Percentiles rank a stretch among this genome's conserved stretches.
Evolutionary conservation across 225 moss, liverwort and hornwort genomes (phyloP).

Genomic region (Physcomitrellopsis africana): DNA sequence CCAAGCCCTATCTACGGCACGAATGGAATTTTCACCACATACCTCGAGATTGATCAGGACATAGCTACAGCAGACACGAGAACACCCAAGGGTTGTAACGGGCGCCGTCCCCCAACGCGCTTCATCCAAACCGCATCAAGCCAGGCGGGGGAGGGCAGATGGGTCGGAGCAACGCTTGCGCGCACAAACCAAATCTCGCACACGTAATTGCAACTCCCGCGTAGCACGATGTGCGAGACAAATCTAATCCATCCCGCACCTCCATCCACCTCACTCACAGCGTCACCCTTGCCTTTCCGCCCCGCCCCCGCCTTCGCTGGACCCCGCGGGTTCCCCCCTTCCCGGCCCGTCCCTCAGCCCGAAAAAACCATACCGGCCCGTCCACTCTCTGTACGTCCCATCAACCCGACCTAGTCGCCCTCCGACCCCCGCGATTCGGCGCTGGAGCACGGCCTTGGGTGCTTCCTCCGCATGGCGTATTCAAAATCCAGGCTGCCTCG

Average conservation of each 20-base stretch:
- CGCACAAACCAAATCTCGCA: neutral
- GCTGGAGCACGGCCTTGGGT: too few species aligned
- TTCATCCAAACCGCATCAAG: neutral
- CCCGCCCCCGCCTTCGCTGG: neutral
- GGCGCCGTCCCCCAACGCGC: neutral
- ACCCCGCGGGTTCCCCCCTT: conserved; percentile 3
- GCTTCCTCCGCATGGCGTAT: too few species aligned
- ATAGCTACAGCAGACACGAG: neutral
- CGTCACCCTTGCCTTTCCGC: neutral
- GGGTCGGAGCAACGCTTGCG: neutral
- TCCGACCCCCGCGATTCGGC: too few species aligned
- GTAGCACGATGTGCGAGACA: neutral
- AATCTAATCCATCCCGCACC: neutral
- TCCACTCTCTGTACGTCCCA: too few species aligned
- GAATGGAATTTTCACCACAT: neutral
- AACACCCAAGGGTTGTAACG: conserved; percentile 21
- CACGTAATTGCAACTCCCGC: conserved; percentile 28
- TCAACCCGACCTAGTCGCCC: too few species aligned
- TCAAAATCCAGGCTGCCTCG: too few species aligned
- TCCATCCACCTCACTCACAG: neutral
- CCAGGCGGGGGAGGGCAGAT: conserved; percentile 4
- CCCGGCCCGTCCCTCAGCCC: neutral
- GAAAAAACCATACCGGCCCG: too few species aligned
- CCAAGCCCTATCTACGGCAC: neutral
- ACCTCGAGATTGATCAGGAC: conserved; percentile 7